Evolutionary conservation across 495 filamentous ascomycete species (phyloP).

Genomic region (Tuber indicum): DNA sequence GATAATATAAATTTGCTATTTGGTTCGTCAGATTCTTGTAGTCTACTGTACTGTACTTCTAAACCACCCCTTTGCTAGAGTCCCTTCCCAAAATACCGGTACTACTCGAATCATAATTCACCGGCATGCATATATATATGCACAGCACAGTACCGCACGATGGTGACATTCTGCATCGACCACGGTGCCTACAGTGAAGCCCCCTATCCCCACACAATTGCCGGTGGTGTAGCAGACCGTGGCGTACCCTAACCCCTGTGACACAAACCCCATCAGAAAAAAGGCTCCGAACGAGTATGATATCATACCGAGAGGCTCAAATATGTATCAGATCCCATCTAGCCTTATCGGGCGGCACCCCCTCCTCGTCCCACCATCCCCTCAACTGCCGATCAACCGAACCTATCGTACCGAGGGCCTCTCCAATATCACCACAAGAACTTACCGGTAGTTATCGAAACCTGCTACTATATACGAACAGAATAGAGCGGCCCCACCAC

Average conservation of each 20-base stretch:
- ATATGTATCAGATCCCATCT: not conserved
- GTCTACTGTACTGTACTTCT: not conserved
- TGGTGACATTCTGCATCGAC: not conserved
- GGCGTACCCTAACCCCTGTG: not conserved
- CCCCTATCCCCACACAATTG: not conserved
- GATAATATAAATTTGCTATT: not conserved
- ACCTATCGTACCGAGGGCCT: not conserved
- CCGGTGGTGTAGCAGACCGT: not conserved
- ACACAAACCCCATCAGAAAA: not conserved
- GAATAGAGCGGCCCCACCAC: not conserved
- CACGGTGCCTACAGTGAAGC: not conserved
- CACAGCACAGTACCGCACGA: not conserved
- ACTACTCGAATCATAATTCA: not conserved
- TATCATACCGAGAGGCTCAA: too few species aligned
- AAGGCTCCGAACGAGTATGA: too few species aligned
- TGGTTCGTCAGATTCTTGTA: not conserved
- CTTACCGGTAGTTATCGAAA: not conserved
- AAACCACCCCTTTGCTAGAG: not conserved
- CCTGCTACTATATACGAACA: not conserved
- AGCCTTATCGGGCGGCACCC: not conserved
- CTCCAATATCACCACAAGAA: not conserved
- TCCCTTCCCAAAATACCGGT: not conserved
- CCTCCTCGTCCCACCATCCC: not conserved
- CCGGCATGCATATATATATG: not conserved
- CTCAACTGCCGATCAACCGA: not conserved